Conservation (phyloP, 2,329 filamentous ascomycete genomes). For the Rhinocladiella similis region DNA sequence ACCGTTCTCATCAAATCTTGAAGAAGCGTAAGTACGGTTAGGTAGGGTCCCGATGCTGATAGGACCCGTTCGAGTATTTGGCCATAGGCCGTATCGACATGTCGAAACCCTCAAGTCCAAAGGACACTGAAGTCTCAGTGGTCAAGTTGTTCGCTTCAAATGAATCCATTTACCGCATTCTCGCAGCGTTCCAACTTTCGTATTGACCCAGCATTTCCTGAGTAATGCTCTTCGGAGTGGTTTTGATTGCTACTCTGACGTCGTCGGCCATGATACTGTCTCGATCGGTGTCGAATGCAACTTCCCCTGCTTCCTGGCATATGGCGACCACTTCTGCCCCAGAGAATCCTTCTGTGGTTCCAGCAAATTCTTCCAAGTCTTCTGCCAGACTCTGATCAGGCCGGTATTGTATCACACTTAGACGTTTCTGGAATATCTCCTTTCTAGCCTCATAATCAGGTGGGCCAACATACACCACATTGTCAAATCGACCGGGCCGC, state of each 20-base stretch:
- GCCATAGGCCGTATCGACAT: no score
- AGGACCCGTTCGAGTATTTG: no score
- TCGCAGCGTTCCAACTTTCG: constrained; percentile 26
- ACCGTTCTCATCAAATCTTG: no score
- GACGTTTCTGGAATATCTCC: constrained; percentile 73
- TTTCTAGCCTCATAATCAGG: constrained; percentile 71
- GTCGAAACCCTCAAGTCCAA: no score
- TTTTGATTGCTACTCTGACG: constrained; percentile 45
- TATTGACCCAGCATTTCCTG: constrained; percentile 24
- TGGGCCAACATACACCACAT: constrained; percentile 80
- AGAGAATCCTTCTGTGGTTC: constrained; percentile 72
- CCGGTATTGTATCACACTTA: constrained; percentile 53
- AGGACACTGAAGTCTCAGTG: no score
- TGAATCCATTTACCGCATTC: constrained; percentile 9
- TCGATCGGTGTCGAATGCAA: constrained; percentile 50
- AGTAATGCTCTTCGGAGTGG: constrained; percentile 28
- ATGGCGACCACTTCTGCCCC: constrained; percentile 77
- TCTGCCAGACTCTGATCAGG: constrained; percentile 63
- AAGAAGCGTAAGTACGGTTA: no score
- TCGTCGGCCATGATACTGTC: constrained; percentile 45
- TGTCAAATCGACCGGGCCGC: constrained; percentile 81
- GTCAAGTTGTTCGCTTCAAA: no score
- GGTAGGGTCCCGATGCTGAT: no score
- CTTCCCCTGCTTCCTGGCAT: constrained; percentile 53
- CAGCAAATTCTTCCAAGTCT: constrained; percentile 55